phyloP scores from a whole-genome alignment of 768 basidiomycete genomes.

The Trametes maxima region DNA sequence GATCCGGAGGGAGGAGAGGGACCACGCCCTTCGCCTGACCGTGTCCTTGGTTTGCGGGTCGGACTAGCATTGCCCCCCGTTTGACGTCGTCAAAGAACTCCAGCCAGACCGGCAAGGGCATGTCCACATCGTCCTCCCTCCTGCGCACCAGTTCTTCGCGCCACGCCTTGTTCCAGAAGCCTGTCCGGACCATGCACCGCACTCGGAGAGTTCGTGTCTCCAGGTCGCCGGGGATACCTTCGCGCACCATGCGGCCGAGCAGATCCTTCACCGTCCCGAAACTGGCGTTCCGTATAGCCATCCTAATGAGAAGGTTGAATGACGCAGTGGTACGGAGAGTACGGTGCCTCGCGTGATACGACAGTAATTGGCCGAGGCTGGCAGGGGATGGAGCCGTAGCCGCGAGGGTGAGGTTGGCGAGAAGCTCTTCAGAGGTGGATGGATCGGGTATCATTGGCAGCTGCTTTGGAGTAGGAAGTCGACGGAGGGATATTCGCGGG shows the following conservation, averaged over 20 bases:
- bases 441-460: constrained; percentile 10
- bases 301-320: constrained; percentile 46
- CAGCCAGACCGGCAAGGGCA: constrained; percentile 56
- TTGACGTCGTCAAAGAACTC: constrained; percentile 49
- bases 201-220: constrained; percentile 61
- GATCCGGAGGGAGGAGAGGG: not conserved
- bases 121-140: not conserved
- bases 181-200: constrained; percentile 58
- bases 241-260: constrained; percentile 48
- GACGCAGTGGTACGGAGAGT: constrained; percentile 41
- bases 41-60: not conserved
- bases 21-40: not conserved
- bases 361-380: constrained; percentile 43
- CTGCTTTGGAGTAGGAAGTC: constrained; percentile 4
- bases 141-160: constrained; percentile 15
- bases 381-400: constrained; percentile 37
- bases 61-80: constrained; percentile 8
- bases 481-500: constrained; percentile 3
- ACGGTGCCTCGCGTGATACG: constrained; percentile 46
- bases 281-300: constrained; percentile 54
- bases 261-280: constrained; percentile 50
- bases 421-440: constrained; percentile 17
- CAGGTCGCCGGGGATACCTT: constrained; percentile 44
- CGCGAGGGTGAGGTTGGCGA: constrained; percentile 44
- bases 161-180: constrained; percentile 64